These are phyloP conservation scores for Fraxinus angustifolia DNA, from an alignment of 305 asterid genomes.

Conservation along the genomic window DNA sequence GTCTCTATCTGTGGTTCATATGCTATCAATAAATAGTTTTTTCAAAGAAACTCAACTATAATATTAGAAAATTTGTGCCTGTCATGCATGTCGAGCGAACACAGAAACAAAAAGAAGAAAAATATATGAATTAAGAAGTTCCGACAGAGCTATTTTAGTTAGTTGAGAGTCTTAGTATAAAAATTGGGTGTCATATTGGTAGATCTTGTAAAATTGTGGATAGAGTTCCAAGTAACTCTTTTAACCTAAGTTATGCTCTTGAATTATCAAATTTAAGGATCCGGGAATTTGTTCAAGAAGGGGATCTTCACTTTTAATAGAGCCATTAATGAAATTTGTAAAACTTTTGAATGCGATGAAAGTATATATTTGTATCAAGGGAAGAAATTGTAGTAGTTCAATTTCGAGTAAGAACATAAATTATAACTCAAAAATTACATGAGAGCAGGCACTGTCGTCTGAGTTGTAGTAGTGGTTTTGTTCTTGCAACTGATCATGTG, in stretches of 20 bases:
- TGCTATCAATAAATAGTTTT: background rate
- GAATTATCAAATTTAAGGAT: constrained; percentile 5
- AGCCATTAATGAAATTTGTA: background rate
- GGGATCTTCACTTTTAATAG: background rate
- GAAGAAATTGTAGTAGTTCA: background rate
- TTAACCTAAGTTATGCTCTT: background rate
- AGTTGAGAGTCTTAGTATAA: background rate
- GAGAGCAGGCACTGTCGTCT: background rate
- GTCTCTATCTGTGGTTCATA: background rate
- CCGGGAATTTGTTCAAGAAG: background rate
- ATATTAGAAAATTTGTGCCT: background rate
- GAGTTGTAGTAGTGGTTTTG: background rate
- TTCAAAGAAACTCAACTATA: background rate
- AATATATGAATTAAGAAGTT: background rate
- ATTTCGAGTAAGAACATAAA: background rate
- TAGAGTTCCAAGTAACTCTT: background rate
- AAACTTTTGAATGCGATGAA: background rate
- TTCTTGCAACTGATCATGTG: background rate
- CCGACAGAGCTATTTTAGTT: background rate
- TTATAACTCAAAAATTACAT: background rate
- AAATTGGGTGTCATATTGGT: background rate
- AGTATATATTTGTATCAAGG: background rate
- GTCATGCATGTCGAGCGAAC: background rate
- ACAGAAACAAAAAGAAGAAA: background rate
- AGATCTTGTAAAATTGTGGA: background rate